phyloP scores from a whole-genome alignment of 129 eudicot genomes.

The Arctium lappa region DNA sequence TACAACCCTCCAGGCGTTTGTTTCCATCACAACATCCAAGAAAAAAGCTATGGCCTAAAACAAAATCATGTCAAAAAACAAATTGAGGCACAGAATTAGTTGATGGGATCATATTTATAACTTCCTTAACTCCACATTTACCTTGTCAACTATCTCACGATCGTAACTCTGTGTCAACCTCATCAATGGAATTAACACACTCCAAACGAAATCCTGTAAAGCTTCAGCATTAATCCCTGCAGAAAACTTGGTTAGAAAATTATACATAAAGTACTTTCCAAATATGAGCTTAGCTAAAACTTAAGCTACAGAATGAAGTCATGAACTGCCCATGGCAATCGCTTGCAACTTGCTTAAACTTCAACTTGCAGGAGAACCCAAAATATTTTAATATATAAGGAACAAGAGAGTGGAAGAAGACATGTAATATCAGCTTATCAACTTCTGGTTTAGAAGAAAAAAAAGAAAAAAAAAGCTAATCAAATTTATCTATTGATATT shows the following conservation, averaged over 20 bases:
- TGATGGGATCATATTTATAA: neutral
- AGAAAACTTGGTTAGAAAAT: neutral
- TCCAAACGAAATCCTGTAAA: conserved; percentile 50
- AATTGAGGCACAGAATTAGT: neutral
- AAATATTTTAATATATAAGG: neutral
- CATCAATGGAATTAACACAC: conserved; percentile 55
- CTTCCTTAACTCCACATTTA: conserved; percentile 17
- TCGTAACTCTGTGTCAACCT: conserved; percentile 42
- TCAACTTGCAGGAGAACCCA: neutral
- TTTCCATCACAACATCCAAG: conserved; percentile 65
- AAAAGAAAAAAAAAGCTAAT: no score
- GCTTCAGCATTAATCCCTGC: conserved; percentile 39
- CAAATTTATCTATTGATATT: neutral
- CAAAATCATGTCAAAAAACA: conserved; percentile 11
- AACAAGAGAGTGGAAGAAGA: neutral
- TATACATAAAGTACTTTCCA: neutral
- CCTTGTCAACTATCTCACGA: conserved; percentile 58
- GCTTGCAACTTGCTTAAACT: neutral
- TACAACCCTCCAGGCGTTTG: conserved; percentile 66
- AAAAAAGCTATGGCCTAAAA: conserved; percentile 57
- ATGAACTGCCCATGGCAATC: neutral
- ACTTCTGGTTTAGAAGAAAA: neutral
- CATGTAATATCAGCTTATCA: neutral
- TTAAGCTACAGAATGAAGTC: neutral
- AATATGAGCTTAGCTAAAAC: neutral